Evolutionary conservation across 371 early-diverging fungal species (phyloP).

Genomic region (Lichtheimia hyalospora): DNA sequence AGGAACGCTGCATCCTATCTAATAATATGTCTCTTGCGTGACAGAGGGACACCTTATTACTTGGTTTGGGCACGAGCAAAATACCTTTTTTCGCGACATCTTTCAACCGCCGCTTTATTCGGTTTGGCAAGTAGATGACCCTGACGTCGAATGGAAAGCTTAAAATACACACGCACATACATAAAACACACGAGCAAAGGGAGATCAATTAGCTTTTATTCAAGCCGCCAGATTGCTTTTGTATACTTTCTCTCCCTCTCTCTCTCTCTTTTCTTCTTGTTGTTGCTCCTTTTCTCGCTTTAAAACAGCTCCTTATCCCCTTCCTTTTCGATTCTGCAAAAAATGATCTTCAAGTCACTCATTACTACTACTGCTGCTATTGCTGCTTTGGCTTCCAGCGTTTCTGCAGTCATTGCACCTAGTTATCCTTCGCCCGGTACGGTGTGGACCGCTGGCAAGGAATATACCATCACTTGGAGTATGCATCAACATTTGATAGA

Average conservation of each 20-base stretch:
- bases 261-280: neutral
- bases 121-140: neutral
- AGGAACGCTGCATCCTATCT: too few species aligned
- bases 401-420: conserved; percentile 24
- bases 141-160: neutral
- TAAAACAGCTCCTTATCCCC: neutral
- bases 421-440: conserved; percentile 31
- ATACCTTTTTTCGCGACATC: neutral
- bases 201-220: neutral
- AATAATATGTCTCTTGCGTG: too few species aligned
- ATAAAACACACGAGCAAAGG: neutral
- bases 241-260: neutral
- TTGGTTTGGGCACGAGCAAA: neutral
- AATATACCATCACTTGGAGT: conserved; percentile 30
- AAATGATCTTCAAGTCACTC: conserved; percentile 12
- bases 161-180: neutral
- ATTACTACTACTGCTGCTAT: conserved; percentile 10
- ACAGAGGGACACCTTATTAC: neutral
- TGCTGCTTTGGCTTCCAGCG: conserved; percentile 13
- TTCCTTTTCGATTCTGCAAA: neutral
- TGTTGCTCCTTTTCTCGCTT: neutral
- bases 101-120: neutral
- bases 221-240: neutral
- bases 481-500: neutral
- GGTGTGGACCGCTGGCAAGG: conserved; percentile 32